Evolutionary conservation across 225 moss, liverwort and hornwort genomes (phyloP), one percentile per base, ranked within the genome.

Genomic region (Sphagnum tenellum): DNA sequence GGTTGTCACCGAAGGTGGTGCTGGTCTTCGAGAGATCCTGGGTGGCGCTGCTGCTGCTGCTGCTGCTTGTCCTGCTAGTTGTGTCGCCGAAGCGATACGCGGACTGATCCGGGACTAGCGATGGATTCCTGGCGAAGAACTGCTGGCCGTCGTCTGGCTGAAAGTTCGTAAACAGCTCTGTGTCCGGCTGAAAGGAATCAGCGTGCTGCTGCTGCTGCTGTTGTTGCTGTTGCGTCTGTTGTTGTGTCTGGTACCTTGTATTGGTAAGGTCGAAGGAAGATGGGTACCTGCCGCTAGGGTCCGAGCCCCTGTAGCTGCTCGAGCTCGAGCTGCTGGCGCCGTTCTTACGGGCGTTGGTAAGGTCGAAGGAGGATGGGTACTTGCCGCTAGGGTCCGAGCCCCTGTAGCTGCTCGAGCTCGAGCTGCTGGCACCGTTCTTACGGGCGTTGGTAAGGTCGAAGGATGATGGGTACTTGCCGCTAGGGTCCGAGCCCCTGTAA

Each of bases 241-340:
- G 5, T 44, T 60, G 29, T 29, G 29, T 29, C 7, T 56, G 63
- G 59, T 68, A 47, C 0, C 50, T 74, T 2, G 65, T 29, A 52
- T 79, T 76, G 66, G 79, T 71, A 68, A 79, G n/a, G 4, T 79
- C 82, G 50, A 76, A 76, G 0, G 82, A 82, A 13, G 73, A 73
- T 10, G 76, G 66, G 11, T 54, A 67, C 3, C 76, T 67, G 13
- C 70, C 67, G 8, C 69, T 76, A 45, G 67, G 57, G 49, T 82
- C 82, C 2, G 82, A 82, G 61, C 79, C 82, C 10, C 69, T 64
- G 45, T 65, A 54, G 7, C 7, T 6, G 5, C 7, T 6, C 2
- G 2, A 29, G 29, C 29, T 29, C 29, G 29, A 29, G 29, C 29
- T 29, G 29, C 29, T 29, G 29, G 29, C 29, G 29, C 29, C 29